Percentiles rank a stretch among this genome's conserved stretches.
Conservation (phyloP, 1,139 yeast species). For the Taphrina pruni region DNA sequence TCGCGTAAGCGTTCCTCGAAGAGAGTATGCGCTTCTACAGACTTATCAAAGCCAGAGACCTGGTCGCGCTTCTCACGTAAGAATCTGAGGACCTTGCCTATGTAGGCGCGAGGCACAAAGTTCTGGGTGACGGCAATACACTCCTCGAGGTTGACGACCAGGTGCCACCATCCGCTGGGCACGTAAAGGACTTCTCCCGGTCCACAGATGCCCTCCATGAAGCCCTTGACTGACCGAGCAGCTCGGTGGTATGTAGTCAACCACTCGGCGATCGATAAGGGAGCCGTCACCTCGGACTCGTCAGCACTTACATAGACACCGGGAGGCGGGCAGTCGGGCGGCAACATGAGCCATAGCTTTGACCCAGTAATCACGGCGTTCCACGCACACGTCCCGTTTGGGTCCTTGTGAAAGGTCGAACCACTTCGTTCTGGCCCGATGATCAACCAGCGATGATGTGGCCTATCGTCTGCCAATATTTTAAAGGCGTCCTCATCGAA, state of each 20-base stretch:
- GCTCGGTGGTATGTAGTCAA: constrained; percentile 80
- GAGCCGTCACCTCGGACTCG: constrained; percentile 90
- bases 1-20: constrained; percentile 24
- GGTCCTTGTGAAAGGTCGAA: constrained; percentile 90
- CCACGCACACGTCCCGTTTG: constrained; percentile 91
- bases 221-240: constrained; percentile 54
- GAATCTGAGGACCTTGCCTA: constrained; percentile 64
- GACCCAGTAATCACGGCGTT: constrained; percentile 75
- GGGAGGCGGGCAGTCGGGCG: constrained; percentile 77
- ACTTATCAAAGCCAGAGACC: constrained; percentile 67
- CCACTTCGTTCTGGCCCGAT: constrained; percentile 83
- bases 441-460: constrained; percentile 89
- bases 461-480: constrained; percentile 61
- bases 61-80: constrained; percentile 71
- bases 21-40: constrained; percentile 4
- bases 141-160: constrained; percentile 80
- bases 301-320: constrained; percentile 77
- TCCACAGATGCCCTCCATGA: constrained; percentile 72
- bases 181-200: constrained; percentile 88
- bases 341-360: constrained; percentile 88
- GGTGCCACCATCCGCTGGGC: constrained; percentile 97
- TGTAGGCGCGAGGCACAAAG: constrained; percentile 70
- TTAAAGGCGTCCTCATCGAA: constrained; percentile 55
- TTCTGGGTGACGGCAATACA: constrained; percentile 84
- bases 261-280: constrained; percentile 91